These are phyloP conservation scores for Allium sativum DNA, from an alignment of 106 monocot species.

Conservation along the genomic window DNA sequence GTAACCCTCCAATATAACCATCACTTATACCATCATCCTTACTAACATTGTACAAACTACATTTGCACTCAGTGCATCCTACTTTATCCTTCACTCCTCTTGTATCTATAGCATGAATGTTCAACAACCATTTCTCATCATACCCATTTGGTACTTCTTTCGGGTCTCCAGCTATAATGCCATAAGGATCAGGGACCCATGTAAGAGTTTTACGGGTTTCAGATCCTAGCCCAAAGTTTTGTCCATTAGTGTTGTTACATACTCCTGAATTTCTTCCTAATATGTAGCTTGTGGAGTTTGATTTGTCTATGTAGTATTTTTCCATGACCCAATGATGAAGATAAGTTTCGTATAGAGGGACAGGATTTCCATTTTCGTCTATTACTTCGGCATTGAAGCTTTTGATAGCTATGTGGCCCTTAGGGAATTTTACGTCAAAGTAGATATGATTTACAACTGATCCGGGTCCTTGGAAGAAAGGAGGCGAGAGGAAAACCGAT, in stretches of 20 bases:
- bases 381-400: slow-evolving; percentile 75
- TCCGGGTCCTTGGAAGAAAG: slow-evolving; percentile 34
- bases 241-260: slow-evolving; percentile 32
- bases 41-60: slow-evolving; percentile 67
- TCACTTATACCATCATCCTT: slow-evolving; percentile 25
- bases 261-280: slow-evolving; percentile 36
- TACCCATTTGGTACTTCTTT: slow-evolving; percentile 39
- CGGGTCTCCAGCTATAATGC: slow-evolving; percentile 58
- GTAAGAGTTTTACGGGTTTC: slow-evolving; percentile 64
- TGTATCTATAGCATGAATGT: slow-evolving; percentile 82
- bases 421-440: slow-evolving; percentile 48
- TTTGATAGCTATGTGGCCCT: slow-evolving; percentile 67
- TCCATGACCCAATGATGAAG: slow-evolving; percentile 73
- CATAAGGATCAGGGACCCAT: slow-evolving; percentile 69
- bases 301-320: slow-evolving; percentile 25
- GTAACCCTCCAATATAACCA: slow-evolving; percentile 58
- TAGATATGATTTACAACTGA: slow-evolving; percentile 41
- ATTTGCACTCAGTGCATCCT: slow-evolving; percentile 76
- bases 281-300: slow-evolving; percentile 11
- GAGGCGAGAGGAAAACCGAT: slow-evolving; percentile 45
- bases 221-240: slow-evolving; percentile 78
- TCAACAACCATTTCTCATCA: slow-evolving; percentile 66
- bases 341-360: slow-evolving; percentile 79
- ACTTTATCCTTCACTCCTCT: slow-evolving; percentile 45
- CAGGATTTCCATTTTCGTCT: slow-evolving; percentile 39